Conservation (phyloP, 306 rosid species). For the Crotalaria pallida region DNA sequence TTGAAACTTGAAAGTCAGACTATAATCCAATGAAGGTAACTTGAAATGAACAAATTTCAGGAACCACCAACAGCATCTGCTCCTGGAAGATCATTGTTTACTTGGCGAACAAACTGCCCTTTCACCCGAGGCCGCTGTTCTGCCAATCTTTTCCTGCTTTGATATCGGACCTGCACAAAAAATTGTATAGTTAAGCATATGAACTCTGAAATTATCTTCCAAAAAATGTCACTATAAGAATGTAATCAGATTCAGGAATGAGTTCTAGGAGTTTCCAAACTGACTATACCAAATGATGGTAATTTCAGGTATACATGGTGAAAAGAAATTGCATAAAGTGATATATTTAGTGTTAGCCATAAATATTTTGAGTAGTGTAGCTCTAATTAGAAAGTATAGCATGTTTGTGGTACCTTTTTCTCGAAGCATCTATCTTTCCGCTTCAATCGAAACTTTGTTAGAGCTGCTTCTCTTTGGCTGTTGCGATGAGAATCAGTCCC, state of each 20-base stretch:
- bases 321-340: neutral
- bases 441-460: constrained; percentile 70
- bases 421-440: constrained; percentile 77
- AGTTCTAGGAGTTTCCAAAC: neutral
- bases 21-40: constrained; percentile 6
- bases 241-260: neutral
- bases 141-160: constrained; percentile 68
- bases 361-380: neutral
- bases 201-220: constrained; percentile 2
- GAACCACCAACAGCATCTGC: constrained; percentile 30
- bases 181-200: neutral
- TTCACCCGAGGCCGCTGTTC: constrained; percentile 75
- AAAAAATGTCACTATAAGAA: neutral
- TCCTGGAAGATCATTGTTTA: constrained; percentile 22
- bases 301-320: constrained; percentile 1
- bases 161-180: constrained; percentile 59
- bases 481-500: constrained; percentile 37
- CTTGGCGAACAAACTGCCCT: constrained; percentile 73
- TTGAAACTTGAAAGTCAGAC: neutral
- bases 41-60: constrained; percentile 25
- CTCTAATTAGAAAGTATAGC: neutral
- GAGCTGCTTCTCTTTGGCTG: constrained; percentile 80
- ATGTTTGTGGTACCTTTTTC: constrained; percentile 54
- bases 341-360: neutral
- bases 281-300: neutral